Evolutionary conservation across 2,329 filamentous ascomycete genomes (phyloP).

Genomic region (Botryotinia convoluta): DNA sequence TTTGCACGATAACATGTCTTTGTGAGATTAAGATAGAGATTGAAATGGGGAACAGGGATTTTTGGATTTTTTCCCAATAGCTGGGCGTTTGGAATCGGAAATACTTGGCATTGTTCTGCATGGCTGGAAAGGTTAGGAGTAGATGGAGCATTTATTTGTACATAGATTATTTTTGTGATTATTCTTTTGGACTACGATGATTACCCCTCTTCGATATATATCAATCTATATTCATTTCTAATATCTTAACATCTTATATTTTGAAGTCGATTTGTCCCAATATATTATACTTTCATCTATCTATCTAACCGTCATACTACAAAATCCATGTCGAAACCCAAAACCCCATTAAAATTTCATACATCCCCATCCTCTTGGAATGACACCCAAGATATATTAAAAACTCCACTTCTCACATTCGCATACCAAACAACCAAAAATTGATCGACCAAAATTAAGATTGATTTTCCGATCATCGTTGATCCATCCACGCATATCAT

Average conservation of each 20-base stretch:
- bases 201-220: neutral
- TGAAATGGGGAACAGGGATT: neutral
- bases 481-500: neutral
- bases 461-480: neutral
- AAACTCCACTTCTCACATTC: neutral
- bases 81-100: neutral
- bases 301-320: neutral
- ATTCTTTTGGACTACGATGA: neutral
- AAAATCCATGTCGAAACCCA: neutral
- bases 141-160: neutral
- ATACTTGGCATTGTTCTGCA: neutral
- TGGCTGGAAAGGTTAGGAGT: neutral
- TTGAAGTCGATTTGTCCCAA: neutral
- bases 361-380: neutral
- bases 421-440: neutral
- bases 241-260: neutral
- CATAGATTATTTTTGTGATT: neutral
- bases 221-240: neutral
- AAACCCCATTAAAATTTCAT: neutral
- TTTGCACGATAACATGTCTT: slow-evolving; percentile 20
- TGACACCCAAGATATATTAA: neutral
- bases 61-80: neutral
- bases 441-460: neutral
- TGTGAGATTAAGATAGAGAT: neutral
- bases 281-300: neutral